Evolutionary conservation across 805 yeast species (phyloP).

Genomic region (Spathaspora sp.): DNA sequence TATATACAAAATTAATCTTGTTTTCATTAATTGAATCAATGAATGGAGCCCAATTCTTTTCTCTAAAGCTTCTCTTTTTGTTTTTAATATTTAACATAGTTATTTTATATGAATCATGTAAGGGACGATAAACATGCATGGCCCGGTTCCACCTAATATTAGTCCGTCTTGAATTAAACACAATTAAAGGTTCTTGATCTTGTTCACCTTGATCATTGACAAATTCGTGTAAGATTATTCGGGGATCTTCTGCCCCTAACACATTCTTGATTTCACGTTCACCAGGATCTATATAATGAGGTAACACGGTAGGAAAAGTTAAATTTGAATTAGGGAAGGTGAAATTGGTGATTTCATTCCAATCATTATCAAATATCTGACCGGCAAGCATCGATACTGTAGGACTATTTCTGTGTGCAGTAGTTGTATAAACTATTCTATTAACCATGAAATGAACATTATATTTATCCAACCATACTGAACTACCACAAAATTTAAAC

Average conservation of each 20-base stretch:
- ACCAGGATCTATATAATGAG: conserved; percentile 4
- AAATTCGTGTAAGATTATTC: conserved; percentile 8
- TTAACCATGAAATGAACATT: conserved; percentile 26
- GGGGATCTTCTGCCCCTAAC: conserved; percentile 11
- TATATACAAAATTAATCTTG: conserved; percentile 24
- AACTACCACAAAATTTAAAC: conserved; percentile 9
- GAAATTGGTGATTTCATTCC: conserved; percentile 14
- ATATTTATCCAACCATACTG: conserved; percentile 22
- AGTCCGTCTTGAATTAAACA: conserved; percentile 15
- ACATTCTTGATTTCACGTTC: background rate
- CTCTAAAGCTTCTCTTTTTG: conserved; percentile 4
- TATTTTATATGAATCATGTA: conserved; percentile 3
- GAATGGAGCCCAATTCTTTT: conserved; percentile 40
- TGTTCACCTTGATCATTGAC: conserved; percentile 4
- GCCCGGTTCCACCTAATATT: conserved; percentile 13
- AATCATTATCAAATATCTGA: conserved; percentile 15
- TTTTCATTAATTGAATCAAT: conserved; percentile 11
- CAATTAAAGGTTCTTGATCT: conserved; percentile 17
- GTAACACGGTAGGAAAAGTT: conserved; percentile 6
- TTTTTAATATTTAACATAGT: background rate
- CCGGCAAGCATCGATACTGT: conserved; percentile 18
- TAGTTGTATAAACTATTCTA: conserved; percentile 19
- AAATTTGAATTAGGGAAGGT: conserved; percentile 4
- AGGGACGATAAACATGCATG: conserved; percentile 17
- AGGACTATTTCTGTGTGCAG: conserved; percentile 18